Evolutionary conservation across 2,329 filamentous ascomycete species (phyloP).

Genomic region (Tympanopsis confertula): DNA sequence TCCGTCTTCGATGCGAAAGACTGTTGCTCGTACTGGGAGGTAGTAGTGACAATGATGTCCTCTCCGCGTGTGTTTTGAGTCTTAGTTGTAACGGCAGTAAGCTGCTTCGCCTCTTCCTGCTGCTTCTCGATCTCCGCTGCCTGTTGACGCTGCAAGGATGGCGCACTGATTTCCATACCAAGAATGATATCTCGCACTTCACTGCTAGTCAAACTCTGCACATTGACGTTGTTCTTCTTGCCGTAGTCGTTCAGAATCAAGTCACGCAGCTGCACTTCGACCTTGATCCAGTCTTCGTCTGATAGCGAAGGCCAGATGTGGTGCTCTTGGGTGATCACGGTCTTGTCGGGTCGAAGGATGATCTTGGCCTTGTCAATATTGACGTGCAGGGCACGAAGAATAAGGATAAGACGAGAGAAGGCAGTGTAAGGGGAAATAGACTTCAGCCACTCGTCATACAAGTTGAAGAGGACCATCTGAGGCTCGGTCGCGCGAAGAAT

Average conservation of each 20-base stretch:
- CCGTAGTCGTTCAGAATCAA: slow-evolving; percentile 96
- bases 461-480: slow-evolving; percentile 99
- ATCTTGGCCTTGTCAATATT: slow-evolving; percentile 98
- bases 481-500: slow-evolving; percentile 93
- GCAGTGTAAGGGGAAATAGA: slow-evolving; percentile 97
- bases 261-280: slow-evolving; percentile 92
- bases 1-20: slow-evolving; percentile 98
- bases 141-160: slow-evolving; percentile 95
- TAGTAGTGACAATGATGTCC: slow-evolving; percentile 96
- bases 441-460: slow-evolving; percentile 98
- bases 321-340: slow-evolving; percentile 93
- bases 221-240: slow-evolving; percentile 99
- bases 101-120: slow-evolving; percentile 88
- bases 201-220: slow-evolving; percentile 86
- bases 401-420: slow-evolving; percentile 88
- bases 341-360: slow-evolving; percentile 89
- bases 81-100: slow-evolving; percentile 95
- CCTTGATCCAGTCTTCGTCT: slow-evolving; percentile 98
- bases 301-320: slow-evolving; percentile 94
- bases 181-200: slow-evolving; percentile 97
- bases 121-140: slow-evolving; percentile 98
- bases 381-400: slow-evolving; percentile 87
- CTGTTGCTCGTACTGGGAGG: slow-evolving; percentile 93
- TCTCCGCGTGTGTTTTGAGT: slow-evolving; percentile 95
- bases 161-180: slow-evolving; percentile 98